Percentiles rank a stretch among this genome's conserved stretches.
Conservation (phyloP, 306 rosid species). For the Quercus engelmannii region DNA sequence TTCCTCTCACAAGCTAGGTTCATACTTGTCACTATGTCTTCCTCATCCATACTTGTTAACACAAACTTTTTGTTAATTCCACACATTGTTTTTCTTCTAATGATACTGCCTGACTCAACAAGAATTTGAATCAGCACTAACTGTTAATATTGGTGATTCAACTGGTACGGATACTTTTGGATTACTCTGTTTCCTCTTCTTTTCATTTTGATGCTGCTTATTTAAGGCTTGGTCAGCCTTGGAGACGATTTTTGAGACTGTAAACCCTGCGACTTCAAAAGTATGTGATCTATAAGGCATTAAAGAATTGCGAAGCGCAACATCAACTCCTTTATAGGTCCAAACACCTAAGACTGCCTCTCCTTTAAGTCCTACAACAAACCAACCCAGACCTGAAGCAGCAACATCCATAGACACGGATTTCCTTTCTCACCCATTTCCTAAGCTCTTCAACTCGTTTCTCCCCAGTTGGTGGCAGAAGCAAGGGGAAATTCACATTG, state of each 20-base stretch:
- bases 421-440: conserved; percentile 69
- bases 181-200: conserved; percentile 32
- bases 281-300: conserved; percentile 58
- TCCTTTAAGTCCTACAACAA: conserved; percentile 89
- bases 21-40: background rate
- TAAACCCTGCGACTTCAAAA: conserved; percentile 82
- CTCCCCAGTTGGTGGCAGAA: conserved; percentile 89
- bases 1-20: background rate
- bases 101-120: background rate
- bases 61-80: background rate
- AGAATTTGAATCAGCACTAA: conserved; percentile 10
- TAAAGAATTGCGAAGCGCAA: conserved; percentile 66
- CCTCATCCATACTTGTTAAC: background rate
- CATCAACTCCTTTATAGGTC: conserved; percentile 83
- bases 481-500: conserved; percentile 15
- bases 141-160: conserved; percentile 19
- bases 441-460: conserved; percentile 74
- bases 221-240: conserved; percentile 62
- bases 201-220: conserved; percentile 36
- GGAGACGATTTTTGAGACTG: conserved; percentile 79
- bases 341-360: conserved; percentile 70
- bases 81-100: background rate
- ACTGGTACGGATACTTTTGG: conserved; percentile 19
- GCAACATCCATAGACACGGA: conserved; percentile 64
- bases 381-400: conserved; percentile 91